These are phyloP conservation scores for Pyrus pyrifolia DNA, from an alignment of 306 rosid species.

Conservation along the genomic window DNA sequence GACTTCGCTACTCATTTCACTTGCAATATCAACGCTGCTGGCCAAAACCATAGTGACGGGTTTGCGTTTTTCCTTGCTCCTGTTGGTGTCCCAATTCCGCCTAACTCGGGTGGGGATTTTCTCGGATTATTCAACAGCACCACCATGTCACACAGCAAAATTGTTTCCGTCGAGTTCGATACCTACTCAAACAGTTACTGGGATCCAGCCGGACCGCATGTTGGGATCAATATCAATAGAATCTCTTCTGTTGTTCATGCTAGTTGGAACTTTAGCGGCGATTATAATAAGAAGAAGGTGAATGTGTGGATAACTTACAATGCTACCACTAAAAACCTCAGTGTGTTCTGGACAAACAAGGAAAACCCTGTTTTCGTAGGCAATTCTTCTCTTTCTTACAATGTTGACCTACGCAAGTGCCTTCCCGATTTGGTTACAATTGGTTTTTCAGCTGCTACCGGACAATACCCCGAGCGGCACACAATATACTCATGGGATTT, in stretches of 20 bases:
- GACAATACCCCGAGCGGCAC: background rate
- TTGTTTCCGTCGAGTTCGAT: slow-evolving; percentile 20
- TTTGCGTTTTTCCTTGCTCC: slow-evolving; percentile 20
- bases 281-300: background rate
- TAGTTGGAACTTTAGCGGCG: background rate
- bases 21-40: background rate
- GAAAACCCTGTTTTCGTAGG: background rate
- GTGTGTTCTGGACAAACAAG: no score
- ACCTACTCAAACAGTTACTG: background rate
- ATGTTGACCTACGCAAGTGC: slow-evolving; percentile 9
- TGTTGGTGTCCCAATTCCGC: background rate
- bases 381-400: background rate
- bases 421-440: slow-evolving; percentile 22
- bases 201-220: background rate
- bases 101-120: background rate
- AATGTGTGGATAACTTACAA: slow-evolving; percentile 15
- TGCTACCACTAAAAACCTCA: slow-evolving; percentile 12
- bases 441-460: slow-evolving; percentile 34
- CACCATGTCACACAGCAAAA: background rate
- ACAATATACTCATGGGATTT: slow-evolving; percentile 35
- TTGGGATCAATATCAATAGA: slow-evolving; percentile 1
- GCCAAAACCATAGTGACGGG: background rate
- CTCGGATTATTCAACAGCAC: slow-evolving; percentile 8
- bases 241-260: background rate
- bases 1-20: slow-evolving; percentile 15